phyloP scores from a whole-genome alignment of 2,329 filamentous ascomycete genomes.

The Fusarium setosum region DNA sequence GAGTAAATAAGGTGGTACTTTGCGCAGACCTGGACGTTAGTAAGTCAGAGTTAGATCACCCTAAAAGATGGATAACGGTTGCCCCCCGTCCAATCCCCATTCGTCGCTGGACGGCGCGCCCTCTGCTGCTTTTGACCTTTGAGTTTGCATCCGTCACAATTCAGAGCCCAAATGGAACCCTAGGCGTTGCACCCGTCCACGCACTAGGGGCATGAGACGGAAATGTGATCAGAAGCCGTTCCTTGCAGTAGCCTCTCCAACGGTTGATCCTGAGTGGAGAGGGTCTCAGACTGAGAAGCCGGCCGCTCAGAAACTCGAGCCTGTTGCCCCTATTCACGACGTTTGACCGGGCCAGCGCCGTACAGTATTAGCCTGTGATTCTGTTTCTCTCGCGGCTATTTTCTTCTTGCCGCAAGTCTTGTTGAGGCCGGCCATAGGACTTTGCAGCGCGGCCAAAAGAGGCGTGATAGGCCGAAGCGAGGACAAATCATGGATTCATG shows the following conservation, averaged over 20 bases:
- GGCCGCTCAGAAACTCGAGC: conserved; percentile 16
- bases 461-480: conserved; percentile 20
- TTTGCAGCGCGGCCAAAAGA: conserved; percentile 2
- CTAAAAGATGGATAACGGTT: conserved; percentile 15
- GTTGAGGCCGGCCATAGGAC: background rate
- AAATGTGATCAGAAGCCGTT: conserved; percentile 30
- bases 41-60: background rate
- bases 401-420: background rate
- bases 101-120: conserved; percentile 1
- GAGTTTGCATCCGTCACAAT: conserved; percentile 27
- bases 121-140: conserved; percentile 29
- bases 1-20: background rate
- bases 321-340: conserved; percentile 24
- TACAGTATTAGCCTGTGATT: conserved; percentile 4
- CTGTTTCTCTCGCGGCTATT: background rate
- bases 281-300: conserved; percentile 30
- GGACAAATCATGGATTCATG: conserved; percentile 23
- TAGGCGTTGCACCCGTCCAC: conserved; percentile 16
- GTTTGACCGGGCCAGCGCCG: background rate
- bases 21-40: background rate
- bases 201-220: conserved; percentile 29
- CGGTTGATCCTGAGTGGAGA: conserved; percentile 24
- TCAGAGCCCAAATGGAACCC: conserved; percentile 17
- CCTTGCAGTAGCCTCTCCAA: conserved; percentile 40
- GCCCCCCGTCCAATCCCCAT: conserved; percentile 20